These are phyloP conservation scores for Leptomonas seymouri DNA, from an alignment of 208 protist genomes.

Conservation along the genomic window DNA sequence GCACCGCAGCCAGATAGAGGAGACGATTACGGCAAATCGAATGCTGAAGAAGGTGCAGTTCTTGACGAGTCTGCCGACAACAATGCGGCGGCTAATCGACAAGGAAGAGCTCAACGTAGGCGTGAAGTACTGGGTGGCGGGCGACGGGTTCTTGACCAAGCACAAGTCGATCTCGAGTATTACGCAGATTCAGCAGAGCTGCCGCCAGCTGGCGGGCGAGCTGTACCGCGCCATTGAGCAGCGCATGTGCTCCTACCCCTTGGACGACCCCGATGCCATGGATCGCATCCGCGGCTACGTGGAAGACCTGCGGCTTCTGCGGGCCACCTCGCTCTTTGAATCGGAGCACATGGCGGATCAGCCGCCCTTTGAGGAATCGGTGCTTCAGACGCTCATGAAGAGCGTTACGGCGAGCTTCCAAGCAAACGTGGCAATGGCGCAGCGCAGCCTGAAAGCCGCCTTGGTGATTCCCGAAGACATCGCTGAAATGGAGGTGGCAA, in stretches of 20 bases:
- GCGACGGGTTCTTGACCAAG: slow-evolving; percentile 73
- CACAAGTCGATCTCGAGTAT: slow-evolving; percentile 67
- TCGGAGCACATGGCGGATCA: slow-evolving; percentile 24
- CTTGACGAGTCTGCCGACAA: slow-evolving; percentile 67
- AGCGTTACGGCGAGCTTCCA: slow-evolving; percentile 66
- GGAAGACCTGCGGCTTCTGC: slow-evolving; percentile 82
- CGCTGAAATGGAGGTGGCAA: slow-evolving; percentile 31
- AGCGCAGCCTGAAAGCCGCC: slow-evolving; percentile 52
- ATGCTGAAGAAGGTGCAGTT: slow-evolving; percentile 88
- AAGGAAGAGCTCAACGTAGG: slow-evolving; percentile 53
- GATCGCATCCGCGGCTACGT: slow-evolving; percentile 69
- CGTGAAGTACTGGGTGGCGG: slow-evolving; percentile 82
- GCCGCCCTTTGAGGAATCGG: slow-evolving; percentile 53
- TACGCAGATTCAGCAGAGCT: slow-evolving; percentile 56
- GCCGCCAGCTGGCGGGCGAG: slow-evolving; percentile 48
- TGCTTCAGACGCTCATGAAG: slow-evolving; percentile 65
- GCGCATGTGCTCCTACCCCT: slow-evolving; percentile 61
- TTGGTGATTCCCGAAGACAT: slow-evolving; percentile 57
- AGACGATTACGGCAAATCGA: slow-evolving; percentile 69
- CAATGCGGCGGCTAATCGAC: slow-evolving; percentile 69
- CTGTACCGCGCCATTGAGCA: slow-evolving; percentile 72
- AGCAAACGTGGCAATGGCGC: slow-evolving; percentile 44
- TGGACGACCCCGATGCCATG: slow-evolving; percentile 84
- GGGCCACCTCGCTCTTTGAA: slow-evolving; percentile 71
- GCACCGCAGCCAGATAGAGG: slow-evolving; percentile 74